Conservation (phyloP, 2,329 filamentous ascomycete species). For the Fusarium pseudograminearum region DNA sequence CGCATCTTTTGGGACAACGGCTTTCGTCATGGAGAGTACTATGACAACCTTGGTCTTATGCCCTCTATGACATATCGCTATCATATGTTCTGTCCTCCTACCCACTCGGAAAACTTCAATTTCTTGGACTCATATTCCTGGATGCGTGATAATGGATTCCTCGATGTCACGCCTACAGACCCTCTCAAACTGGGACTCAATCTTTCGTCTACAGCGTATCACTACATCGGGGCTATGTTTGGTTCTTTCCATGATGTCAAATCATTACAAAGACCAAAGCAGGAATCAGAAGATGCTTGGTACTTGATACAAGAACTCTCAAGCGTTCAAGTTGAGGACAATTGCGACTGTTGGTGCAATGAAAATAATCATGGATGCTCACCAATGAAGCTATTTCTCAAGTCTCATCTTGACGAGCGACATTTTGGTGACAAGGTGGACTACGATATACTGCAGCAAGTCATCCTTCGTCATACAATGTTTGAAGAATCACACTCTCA, state of each 20-base stretch:
- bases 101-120: accelerated
- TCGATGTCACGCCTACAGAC: background rate
- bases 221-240: background rate
- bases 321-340: background rate
- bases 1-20: background rate
- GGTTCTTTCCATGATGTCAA: background rate
- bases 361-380: background rate
- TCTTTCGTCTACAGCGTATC: background rate
- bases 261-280: accelerated
- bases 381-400: background rate
- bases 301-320: background rate
- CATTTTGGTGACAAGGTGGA: background rate
- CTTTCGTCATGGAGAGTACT: background rate
- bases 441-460: accelerated
- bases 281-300: background rate
- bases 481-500: too few relatives aligned
- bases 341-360: background rate
- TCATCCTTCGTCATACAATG: too few relatives aligned
- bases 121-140: background rate
- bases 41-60: background rate
- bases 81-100: background rate
- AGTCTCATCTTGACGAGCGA: background rate
- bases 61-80: background rate
- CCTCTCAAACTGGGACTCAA: background rate
- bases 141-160: background rate